Evolutionary conservation across 352 stramenopile genomes (phyloP), one percentile per base, ranked within the genome.

Genomic region (Pythium aristosporum): DNA sequence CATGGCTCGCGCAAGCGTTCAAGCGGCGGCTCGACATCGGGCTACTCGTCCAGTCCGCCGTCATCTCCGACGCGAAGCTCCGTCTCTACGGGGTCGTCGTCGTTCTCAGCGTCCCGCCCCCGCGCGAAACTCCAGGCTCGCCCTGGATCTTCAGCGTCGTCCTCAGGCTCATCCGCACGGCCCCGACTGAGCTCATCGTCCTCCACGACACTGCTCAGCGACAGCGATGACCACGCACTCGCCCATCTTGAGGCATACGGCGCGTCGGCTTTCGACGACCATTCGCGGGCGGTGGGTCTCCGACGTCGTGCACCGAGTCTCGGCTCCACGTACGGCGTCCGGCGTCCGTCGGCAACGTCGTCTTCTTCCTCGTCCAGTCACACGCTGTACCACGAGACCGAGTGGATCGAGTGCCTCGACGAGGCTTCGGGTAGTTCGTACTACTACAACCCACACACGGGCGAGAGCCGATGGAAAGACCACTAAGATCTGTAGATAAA

Each of bases 361-460:
- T 18, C 52, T 8, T 39, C 41, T 28, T 25, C 36, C 13, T 30
- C 25, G 25, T 34, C 32, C 7, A 37, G 20, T 39, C 52, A 39
- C 16, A 59, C 36, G 34, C 9, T 48, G n/a, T 49, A 48, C 36
- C 36, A 37, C 11, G 51, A 58, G 2, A 36, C 34, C 34, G 69
- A 76, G 37, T 92, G 81, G 82, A 67, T 91, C 43, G 71, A 87
- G 47, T 90, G 78, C 64, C 71, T 85, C 39, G 83, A 94, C 62
- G 63, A 79, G 30, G 53, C 65, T 25, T 79, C 70, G 4, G 76
- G 80, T 23, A 84, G 70, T 28, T 60, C 66, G 16, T 92, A 94
- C 50, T 87, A 83, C 71, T 91, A 91, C 69, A 91, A 88, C 65
- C 80, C 86, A 37, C 67, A 67, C 64, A 92, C 80, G 25, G 83